Base-by-base conservation (phyloP, 805 yeast species). In the Ogataea pini region DNA sequence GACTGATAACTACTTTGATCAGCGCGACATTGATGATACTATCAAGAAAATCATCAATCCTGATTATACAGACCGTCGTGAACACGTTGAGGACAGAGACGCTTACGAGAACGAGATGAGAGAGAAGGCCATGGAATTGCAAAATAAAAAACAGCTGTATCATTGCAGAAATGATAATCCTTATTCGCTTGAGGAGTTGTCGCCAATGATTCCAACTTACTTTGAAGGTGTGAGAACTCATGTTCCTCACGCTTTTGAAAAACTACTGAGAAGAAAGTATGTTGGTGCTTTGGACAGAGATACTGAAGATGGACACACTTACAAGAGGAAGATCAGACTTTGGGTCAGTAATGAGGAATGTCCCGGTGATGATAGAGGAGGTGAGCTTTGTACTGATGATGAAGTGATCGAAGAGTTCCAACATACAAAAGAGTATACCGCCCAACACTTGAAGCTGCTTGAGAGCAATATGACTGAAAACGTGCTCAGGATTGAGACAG, bases 151-250 rank as follows among this genome's bases (percentile, higher is more conserved):
- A 32, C 32, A 40, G 43, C 16, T 75, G 5, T 81, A 71, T 54
- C 71, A 73, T 40, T 82, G 88, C 61, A 72, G 82, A 50, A 80
- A 82, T 60, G 65, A 73, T 42, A 88, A 84, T 62, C 77, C 77
- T 47, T 69, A 69, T 37, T 57, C 64, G 1, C 59, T 73, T 28
- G 68, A 70, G 2, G 80, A 79, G 48, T 48, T 83, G 18, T 67
- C 74, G 3, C 85, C 86, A 2, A 64, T 84, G 55, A 61, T 68
- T 4, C 63, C 72, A 29, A 72, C 85, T 0, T 59, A 68, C 17
- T 75, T 77, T 43, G 89, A 85, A 55, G 82, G 83, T 18, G 80
- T 77, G 32, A 67, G 73, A 27, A 77, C 81, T 2, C 75, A 77
- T 55, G 64, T 82, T 16, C 89, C 89, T 1, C 65, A 67, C 32